Conservation (phyloP, 1,284 basidiomycete genomes). For the Trametes sp. region DNA sequence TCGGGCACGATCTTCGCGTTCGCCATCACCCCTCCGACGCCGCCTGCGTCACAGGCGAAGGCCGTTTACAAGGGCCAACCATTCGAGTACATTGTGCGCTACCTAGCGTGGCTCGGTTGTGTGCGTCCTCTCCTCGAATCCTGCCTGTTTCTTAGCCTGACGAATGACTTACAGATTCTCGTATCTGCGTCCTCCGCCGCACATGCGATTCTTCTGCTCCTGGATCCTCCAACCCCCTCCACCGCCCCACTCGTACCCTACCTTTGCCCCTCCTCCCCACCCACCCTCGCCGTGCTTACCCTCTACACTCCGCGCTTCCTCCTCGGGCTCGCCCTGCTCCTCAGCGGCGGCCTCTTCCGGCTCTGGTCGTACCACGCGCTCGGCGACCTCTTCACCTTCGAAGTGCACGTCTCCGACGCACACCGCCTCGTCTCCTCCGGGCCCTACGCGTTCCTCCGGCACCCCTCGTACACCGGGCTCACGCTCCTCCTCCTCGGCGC, state of each 20-base stretch:
- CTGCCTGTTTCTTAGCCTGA: too few species aligned
- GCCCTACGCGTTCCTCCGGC: constrained; percentile 25
- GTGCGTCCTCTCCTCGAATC: constrained; percentile 2
- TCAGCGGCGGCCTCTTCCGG: constrained; percentile 9
- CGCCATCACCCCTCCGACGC: neutral
- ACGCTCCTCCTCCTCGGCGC: constrained; percentile 15
- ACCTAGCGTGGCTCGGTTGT: constrained; percentile 15
- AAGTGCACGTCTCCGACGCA: constrained; percentile 14
- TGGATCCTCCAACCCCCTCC: neutral
- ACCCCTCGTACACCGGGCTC: constrained; percentile 26
- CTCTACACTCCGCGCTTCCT: constrained; percentile 15
- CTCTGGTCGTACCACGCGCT: constrained; percentile 21
- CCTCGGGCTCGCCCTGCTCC: constrained; percentile 6
- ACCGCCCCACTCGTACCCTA: neutral
- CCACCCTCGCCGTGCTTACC: constrained; percentile 3
- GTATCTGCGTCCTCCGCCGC: constrained; percentile 3
- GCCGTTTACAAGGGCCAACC: constrained; percentile 17
- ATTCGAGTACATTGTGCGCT: constrained; percentile 18
- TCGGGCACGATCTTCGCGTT: neutral
- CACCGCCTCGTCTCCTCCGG: constrained; percentile 25
- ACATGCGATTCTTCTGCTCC: constrained; percentile 4
- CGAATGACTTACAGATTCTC: too few species aligned
- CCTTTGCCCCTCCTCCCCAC: constrained; percentile 7
- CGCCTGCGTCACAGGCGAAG: neutral
- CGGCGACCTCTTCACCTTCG: constrained; percentile 27